phyloP scores from a whole-genome alignment of 2,329 filamentous ascomycete genomes.

The Aspergillus neotritici region DNA sequence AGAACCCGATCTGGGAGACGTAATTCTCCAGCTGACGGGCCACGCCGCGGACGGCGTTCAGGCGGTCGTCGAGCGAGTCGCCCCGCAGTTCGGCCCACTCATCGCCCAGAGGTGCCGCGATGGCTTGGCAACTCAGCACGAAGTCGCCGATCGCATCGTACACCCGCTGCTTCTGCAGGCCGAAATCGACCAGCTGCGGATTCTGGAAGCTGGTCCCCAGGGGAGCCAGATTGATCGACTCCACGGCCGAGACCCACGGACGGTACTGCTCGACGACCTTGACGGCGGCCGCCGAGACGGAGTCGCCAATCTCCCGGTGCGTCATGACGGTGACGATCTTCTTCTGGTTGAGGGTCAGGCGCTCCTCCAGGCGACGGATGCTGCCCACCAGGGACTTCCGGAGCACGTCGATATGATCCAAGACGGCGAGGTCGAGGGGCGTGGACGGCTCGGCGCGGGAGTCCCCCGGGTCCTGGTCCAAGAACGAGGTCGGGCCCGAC shows the following conservation, averaged over 20 bases:
- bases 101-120: conserved; percentile 85
- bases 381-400: conserved; percentile 79
- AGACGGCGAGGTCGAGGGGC: conserved; percentile 66
- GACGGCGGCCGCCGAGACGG: conserved; percentile 69
- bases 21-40: conserved; percentile 78
- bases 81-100: conserved; percentile 94
- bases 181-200: conserved; percentile 80
- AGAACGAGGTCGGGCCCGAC: conserved; percentile 61
- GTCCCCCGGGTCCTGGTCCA: conserved; percentile 82
- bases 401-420: conserved; percentile 79
- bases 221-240: conserved; percentile 82
- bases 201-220: conserved; percentile 74
- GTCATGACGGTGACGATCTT: conserved; percentile 73
- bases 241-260: conserved; percentile 81
- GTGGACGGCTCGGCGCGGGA: conserved; percentile 64
- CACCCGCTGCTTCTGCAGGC: conserved; percentile 81
- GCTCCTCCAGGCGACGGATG: conserved; percentile 81
- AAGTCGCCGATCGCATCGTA: conserved; percentile 93
- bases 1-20: conserved; percentile 80
- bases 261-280: conserved; percentile 84
- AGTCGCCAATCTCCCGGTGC: conserved; percentile 76
- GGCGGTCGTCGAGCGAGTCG: conserved; percentile 78
- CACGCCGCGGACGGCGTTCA: conserved; percentile 73
- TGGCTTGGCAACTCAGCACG: conserved; percentile 77
- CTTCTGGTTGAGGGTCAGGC: conserved; percentile 70